Conservation (phyloP, 176 grass and related monocot species). For the Panicum miliaceum region DNA sequence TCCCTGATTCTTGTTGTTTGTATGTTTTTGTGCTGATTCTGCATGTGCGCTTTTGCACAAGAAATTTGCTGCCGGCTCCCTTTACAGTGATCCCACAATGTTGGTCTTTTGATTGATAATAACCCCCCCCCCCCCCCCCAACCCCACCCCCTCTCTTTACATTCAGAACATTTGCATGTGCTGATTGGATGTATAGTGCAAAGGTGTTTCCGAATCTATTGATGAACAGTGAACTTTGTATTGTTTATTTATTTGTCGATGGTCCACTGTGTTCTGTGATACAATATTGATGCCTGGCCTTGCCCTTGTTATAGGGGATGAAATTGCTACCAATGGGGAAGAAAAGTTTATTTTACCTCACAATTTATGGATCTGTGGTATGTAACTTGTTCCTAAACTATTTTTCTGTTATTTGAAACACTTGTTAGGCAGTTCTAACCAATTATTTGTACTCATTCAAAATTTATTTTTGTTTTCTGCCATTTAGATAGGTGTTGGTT, state of each 20-base stretch:
- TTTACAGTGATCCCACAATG: not conserved
- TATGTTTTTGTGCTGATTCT: not conserved
- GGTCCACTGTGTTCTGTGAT: not conserved
- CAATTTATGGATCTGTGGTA: conserved; percentile 97
- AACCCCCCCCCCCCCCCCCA: too few relatives aligned
- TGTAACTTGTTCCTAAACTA: conserved; percentile 22
- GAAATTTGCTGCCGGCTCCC: not conserved
- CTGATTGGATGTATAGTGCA: not conserved
- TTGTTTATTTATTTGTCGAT: conserved; percentile 24
- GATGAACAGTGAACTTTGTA: conserved; percentile 22
- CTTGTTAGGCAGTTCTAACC: conserved; percentile 17
- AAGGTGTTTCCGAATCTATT: not conserved
- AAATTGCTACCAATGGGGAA: conserved; percentile 90
- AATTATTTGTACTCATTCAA: conserved; percentile 16
- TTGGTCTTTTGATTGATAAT: not conserved
- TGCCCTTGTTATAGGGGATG: conserved; percentile 69
- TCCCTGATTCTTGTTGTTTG: not conserved
- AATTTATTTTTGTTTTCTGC: conserved; percentile 12
- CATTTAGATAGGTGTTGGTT: conserved; percentile 80
- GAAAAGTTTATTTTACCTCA: conserved; percentile 84
- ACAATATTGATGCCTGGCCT: conserved; percentile 34
- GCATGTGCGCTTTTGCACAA: not conserved
- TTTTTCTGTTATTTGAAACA: conserved; percentile 34
- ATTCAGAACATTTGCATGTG: not conserved
- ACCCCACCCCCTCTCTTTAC: too few relatives aligned